Base-by-base conservation (phyloP, 2,329 filamentous ascomycete species). In the Chaetoscypha palmicola region DNA sequence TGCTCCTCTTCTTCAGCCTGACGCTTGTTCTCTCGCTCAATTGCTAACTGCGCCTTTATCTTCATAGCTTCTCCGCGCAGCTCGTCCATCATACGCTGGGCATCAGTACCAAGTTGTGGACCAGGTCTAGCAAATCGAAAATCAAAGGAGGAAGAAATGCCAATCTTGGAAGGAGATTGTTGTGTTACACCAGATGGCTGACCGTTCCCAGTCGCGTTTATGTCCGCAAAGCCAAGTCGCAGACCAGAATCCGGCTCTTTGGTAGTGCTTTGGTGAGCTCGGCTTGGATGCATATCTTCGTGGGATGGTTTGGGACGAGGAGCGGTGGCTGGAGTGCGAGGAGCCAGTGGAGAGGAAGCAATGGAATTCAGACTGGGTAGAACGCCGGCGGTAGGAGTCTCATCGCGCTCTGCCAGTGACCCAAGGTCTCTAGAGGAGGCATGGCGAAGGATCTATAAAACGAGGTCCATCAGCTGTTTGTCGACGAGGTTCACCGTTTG, bases 201-300 rank as follows among this genome's bases (percentile, higher is more conserved):
- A 38, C 62, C 56, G 39, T 61, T 57, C 45, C 68, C 69, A 16
- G 64, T 63, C 3, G 49, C 41, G 22, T 56, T 41, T 62, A 92
- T 81, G 52, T 86, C 83, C 47, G 78, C 77, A 64, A 96, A 95
- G 12, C 90, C 90, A 17, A 94, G 73, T 58, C 84, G 79, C 33
- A 92, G 71, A 4, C 84, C 88, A 9, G 89, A 88, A 20, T 92
- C 89, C 2, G 83, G 77, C 34, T 86, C 71, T 42, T 84, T 86
- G 49, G 80, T 83, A 17, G 85, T 90, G 52, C 73, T 82, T 42
- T 77, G 74, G 45, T 92, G 87, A 45, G 79, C 77, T 61, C 85
- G 86, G 68, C 85, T 86, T 7, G 91, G 91, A 62, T 96, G 90
- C 90, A 96, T 96, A 63, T 95, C 89, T 47, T 81, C 79, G 51